phyloP scores from a whole-genome alignment of 495 filamentous ascomycete species.

The Penicillium daleae region DNA sequence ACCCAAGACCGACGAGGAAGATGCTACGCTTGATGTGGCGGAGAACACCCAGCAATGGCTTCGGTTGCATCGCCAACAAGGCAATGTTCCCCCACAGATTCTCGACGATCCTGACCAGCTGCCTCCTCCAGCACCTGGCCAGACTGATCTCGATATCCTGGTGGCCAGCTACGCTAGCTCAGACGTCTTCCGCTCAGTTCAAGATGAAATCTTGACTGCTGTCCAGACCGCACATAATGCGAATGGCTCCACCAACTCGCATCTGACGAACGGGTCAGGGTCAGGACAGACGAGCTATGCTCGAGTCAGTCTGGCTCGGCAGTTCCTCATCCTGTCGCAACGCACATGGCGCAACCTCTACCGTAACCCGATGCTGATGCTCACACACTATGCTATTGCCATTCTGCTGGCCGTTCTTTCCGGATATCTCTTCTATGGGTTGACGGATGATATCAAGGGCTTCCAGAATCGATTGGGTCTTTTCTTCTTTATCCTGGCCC shows the following conservation, averaged over 20 bases:
- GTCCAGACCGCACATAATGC: constrained; percentile 60
- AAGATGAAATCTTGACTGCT: constrained; percentile 77
- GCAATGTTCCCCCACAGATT: constrained; percentile 62
- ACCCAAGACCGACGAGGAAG: constrained; percentile 68
- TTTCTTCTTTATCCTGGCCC: constrained; percentile 95
- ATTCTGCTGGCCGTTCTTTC: constrained; percentile 93
- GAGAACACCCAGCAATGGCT: constrained; percentile 67
- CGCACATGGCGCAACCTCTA: constrained; percentile 98
- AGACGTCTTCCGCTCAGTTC: constrained; percentile 75
- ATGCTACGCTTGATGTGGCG: constrained; percentile 67
- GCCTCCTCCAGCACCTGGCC: constrained; percentile 64
- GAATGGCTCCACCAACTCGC: constrained; percentile 72
- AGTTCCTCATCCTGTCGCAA: constrained; percentile 86
- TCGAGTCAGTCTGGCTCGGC: constrained; percentile 73
- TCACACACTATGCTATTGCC: constrained; percentile 98
- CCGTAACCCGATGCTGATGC: constrained; percentile 96
- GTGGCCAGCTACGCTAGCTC: constrained; percentile 75
- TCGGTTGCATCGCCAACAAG: constrained; percentile 68
- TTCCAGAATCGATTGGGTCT: constrained; percentile 99
- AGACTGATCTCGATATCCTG: constrained; percentile 81
- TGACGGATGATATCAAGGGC: constrained; percentile 92
- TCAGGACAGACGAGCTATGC: constrained; percentile 70
- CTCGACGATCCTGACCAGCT: constrained; percentile 77
- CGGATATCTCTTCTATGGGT: constrained; percentile 93
- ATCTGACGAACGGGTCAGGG: constrained; percentile 46